Base-by-base conservation (phyloP, 164 flowering plant species). In the Liquidambar formosana region DNA sequence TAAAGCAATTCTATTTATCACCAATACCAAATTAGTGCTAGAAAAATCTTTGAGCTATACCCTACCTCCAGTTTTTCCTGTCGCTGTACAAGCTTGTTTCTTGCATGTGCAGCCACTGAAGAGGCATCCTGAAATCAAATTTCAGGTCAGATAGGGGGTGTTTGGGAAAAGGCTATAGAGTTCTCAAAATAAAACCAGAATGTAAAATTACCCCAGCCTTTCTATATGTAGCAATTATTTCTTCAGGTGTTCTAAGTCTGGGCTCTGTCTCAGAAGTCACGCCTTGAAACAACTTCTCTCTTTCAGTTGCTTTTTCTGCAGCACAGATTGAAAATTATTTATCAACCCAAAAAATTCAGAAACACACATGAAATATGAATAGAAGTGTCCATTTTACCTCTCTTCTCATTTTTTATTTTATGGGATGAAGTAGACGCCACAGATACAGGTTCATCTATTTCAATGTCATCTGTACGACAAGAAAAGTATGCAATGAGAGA, bases 51-150 rank as follows among this genome's bases (percentile, higher is more conserved):
- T 18, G 46, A 47, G 43, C 27, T 18, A 52, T 14, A 33, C 62
- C 16, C 60, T 79, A 94, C 97, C 96, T 94, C 94, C 60, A 94
- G 86, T 69, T 89, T 94, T 71, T 90, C 94, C 79, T 84, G 89
- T 71, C 98, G 90, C 72, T 94, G 77, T 19, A 79, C 56, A 57
- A 94, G 92, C 84, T 83, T 94, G 77, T 88, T 78, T 81, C 84
- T 90, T 76, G 97, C 96, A 60, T 85, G 75, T 58, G 88, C 78
- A 63, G 98, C 98, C 14, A 69, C 90, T 8, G 90, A 79, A 52
- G 97, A 76, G 44, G 85, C 93, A 82, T 91, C 97, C 98, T 94
- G 87, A 51, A 78, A 69, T 67, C 27, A 57, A 19, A 48, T 56
- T 45, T 63, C 57, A 67, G 47, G 54, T 76, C 54, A 79, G 57